A percentile compares a stretch with the other conserved stretches of the same genome.
These are phyloP conservation scores for Leishmania aethiopica DNA, from an alignment of 208 protist species.

Conservation along the genomic window DNA sequence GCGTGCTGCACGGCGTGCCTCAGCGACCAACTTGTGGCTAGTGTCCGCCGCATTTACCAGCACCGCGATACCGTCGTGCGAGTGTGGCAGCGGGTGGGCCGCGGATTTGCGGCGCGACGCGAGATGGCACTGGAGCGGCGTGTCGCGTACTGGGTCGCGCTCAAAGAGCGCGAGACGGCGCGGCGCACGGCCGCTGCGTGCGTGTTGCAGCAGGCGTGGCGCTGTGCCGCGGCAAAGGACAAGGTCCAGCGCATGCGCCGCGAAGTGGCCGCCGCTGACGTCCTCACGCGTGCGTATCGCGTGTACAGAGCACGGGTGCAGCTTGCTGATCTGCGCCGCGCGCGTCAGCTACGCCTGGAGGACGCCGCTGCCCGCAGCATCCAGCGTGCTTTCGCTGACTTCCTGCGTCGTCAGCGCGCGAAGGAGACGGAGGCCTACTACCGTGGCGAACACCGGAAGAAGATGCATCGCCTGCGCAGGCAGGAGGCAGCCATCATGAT, in stretches of 20 bases:
- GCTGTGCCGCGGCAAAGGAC: slow-evolving; percentile 66
- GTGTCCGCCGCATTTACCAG: slow-evolving; percentile 52
- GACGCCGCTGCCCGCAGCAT: slow-evolving; percentile 54
- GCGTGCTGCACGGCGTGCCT: slow-evolving; percentile 39
- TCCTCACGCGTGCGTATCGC: slow-evolving; percentile 59
- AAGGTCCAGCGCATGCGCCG: slow-evolving; percentile 57
- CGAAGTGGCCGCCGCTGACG: slow-evolving; percentile 42
- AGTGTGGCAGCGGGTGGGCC: slow-evolving; percentile 60
- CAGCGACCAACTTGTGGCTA: slow-evolving; percentile 53
- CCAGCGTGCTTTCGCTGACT: slow-evolving; percentile 53
- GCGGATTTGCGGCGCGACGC: slow-evolving; percentile 49
- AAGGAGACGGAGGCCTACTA: slow-evolving; percentile 73
- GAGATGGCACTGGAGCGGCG: slow-evolving; percentile 45
- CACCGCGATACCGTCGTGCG: slow-evolving; percentile 41
- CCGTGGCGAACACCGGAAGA: slow-evolving; percentile 45
- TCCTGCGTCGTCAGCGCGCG: slow-evolving; percentile 37
- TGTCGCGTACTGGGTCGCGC: slow-evolving; percentile 22
- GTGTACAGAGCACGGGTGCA: slow-evolving; percentile 54
- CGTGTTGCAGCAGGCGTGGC: slow-evolving; percentile 84
- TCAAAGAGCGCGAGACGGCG: slow-evolving; percentile 35
- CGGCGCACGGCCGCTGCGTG: slow-evolving; percentile 46
- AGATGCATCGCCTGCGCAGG: slow-evolving; percentile 55
- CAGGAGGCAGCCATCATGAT: slow-evolving; percentile 71
- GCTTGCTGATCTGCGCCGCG: slow-evolving; percentile 50
- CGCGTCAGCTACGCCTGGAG: slow-evolving; percentile 25